These are phyloP conservation scores for Sporothrix schenckii DNA, from an alignment of 2,329 filamentous ascomycete genomes.

Conservation along the genomic window DNA sequence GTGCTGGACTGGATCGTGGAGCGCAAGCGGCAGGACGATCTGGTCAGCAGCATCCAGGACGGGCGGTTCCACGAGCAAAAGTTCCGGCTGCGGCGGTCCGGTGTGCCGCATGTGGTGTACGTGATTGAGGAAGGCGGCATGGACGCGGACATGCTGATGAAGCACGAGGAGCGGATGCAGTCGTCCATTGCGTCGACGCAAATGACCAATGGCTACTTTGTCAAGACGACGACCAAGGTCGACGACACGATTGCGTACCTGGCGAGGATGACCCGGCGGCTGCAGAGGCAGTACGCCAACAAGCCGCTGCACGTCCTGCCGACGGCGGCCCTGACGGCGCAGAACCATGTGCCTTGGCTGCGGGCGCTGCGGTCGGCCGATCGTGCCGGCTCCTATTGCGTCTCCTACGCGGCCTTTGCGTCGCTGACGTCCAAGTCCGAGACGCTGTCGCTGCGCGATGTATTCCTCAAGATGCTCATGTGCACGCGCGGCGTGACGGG, in stretches of 20 bases:
- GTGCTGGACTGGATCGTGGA: conserved; percentile 81
- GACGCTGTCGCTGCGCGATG: conserved; percentile 70
- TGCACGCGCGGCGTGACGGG: conserved; percentile 73
- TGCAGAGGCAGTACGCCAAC: conserved; percentile 66
- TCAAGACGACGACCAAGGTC: conserved; percentile 74
- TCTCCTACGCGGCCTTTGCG: conserved; percentile 72
- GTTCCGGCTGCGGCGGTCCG: conserved; percentile 72
- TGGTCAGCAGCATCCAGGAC: conserved; percentile 79
- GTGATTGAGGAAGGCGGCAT: conserved; percentile 74
- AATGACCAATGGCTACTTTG: conserved; percentile 76
- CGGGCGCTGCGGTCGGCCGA: conserved; percentile 53
- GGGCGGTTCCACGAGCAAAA: conserved; percentile 84
- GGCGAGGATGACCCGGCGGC: conserved; percentile 68
- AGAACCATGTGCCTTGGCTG: conserved; percentile 68
- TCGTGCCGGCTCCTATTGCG: conserved; percentile 50
- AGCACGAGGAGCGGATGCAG: conserved; percentile 67
- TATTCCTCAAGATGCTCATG: conserved; percentile 86
- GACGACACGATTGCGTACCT: conserved; percentile 80
- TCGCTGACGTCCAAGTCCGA: conserved; percentile 75
- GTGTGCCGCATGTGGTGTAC: conserved; percentile 76
- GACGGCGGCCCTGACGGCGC: conserved; percentile 61
- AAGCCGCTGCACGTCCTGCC: conserved; percentile 66
- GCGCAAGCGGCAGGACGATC: conserved; percentile 76
- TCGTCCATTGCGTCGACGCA: conserved; percentile 77
- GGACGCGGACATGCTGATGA: conserved; percentile 55